A percentile compares a stretch with the other conserved stretches of the same genome.
Evolutionary conservation across 129 eudicot genomes (phyloP).

Genomic region (Apium graveolens): DNA sequence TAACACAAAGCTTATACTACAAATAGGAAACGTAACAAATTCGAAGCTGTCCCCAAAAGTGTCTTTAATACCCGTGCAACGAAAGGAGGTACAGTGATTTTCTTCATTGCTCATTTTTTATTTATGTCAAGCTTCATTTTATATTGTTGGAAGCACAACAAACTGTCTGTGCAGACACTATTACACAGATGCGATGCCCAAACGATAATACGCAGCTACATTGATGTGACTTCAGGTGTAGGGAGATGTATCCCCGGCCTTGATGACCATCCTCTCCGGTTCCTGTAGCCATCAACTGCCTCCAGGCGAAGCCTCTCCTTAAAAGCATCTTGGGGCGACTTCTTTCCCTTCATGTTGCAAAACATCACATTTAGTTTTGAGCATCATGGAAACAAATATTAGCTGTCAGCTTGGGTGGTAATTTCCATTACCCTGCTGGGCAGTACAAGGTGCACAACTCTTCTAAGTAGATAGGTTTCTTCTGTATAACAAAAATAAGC

Average conservation of each 20-base stretch:
- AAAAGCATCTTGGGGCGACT: conserved; percentile 44
- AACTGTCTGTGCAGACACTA: neutral
- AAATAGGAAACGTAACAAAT: neutral
- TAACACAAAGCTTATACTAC: neutral
- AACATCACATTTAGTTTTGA: neutral
- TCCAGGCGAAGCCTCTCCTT: conserved; percentile 78
- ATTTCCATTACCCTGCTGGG: neutral
- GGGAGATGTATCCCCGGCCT: conserved; percentile 81
- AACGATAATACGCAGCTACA: neutral
- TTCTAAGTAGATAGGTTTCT: no score
- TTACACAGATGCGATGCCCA: neutral
- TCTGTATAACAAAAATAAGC: neutral
- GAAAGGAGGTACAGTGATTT: neutral
- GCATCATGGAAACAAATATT: neutral
- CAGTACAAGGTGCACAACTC: neutral
- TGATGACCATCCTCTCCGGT: conserved; percentile 70
- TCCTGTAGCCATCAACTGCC: conserved; percentile 76
- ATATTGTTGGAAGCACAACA: neutral
- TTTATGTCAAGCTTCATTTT: neutral
- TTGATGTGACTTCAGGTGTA: conserved; percentile 9
- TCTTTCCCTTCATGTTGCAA: conserved; percentile 9
- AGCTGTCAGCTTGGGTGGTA: conserved; percentile 1
- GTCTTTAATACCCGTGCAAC: no score
- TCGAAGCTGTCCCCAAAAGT: neutral
- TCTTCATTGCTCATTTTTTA: neutral